phyloP scores from a whole-genome alignment of 2,329 filamentous ascomycete genomes.

The Aspergillus brasiliensis region DNA sequence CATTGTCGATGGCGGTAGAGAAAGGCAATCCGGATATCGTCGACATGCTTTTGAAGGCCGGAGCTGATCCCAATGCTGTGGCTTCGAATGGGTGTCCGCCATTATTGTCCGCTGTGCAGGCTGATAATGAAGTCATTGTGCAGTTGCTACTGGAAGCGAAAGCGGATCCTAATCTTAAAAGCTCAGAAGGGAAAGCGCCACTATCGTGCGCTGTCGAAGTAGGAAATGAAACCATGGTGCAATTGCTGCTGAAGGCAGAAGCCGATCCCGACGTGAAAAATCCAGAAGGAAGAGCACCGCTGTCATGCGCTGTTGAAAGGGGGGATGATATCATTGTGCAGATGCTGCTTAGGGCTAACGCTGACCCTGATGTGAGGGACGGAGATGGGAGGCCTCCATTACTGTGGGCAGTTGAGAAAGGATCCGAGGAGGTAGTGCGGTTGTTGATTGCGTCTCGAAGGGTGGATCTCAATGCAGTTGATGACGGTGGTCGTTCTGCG shows the following conservation, averaged over 20 bases:
- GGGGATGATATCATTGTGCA: constrained; percentile 19
- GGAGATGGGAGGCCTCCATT: constrained; percentile 17
- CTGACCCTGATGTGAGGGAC: constrained; percentile 12
- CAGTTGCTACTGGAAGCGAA: constrained; percentile 22
- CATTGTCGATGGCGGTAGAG: constrained; percentile 20
- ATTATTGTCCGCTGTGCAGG: constrained; percentile 18
- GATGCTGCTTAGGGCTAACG: constrained; percentile 21
- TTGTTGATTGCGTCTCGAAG: constrained; percentile 27
- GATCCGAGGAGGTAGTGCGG: constrained; percentile 25
- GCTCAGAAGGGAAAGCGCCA: constrained; percentile 13
- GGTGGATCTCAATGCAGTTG: constrained; percentile 22
- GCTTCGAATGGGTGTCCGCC: constrained; percentile 16
- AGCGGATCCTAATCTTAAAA: constrained; percentile 16
- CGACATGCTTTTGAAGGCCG: constrained; percentile 22
- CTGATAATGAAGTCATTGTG: constrained; percentile 24
- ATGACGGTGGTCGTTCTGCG: constrained; percentile 22
- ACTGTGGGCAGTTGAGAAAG: constrained; percentile 21
- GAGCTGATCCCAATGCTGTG: constrained; percentile 15
- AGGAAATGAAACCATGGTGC: constrained; percentile 23
- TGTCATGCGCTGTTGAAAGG: constrained; percentile 20
- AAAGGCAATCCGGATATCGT: constrained; percentile 24
- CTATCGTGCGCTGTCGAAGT: constrained; percentile 18
- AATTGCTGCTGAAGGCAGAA: constrained; percentile 22
- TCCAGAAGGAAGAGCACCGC: constrained; percentile 11
- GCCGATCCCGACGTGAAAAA: constrained; percentile 18